phyloP scores from a whole-genome alignment of 768 basidiomycete genomes.

The Pleurotus tuber-regium region DNA sequence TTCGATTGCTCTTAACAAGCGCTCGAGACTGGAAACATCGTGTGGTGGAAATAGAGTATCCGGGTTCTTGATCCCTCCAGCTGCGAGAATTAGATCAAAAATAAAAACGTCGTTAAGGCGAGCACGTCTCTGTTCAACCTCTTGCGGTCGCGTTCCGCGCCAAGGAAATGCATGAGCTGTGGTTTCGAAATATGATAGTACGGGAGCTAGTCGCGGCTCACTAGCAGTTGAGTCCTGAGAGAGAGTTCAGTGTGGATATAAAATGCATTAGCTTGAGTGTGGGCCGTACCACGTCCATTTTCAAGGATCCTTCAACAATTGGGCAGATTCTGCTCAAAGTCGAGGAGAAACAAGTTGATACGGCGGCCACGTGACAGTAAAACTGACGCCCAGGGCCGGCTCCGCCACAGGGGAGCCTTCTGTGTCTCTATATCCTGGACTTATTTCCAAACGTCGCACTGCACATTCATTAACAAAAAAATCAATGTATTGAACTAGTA shows the following conservation, averaged over 20 bases:
- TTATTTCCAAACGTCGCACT: too few relatives aligned
- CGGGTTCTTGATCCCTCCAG: constrained; percentile 59
- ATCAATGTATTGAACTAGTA: too few relatives aligned
- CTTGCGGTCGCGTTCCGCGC: constrained; percentile 46
- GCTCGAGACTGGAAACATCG: constrained; percentile 49
- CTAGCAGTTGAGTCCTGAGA: constrained; percentile 19
- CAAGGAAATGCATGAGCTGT: constrained; percentile 56
- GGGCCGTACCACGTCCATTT: constrained; percentile 8
- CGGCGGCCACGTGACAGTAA: too few relatives aligned
- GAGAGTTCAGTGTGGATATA: too few relatives aligned
- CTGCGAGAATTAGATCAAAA: constrained; percentile 68
- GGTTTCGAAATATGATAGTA: constrained; percentile 50
- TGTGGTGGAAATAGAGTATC: constrained; percentile 69
- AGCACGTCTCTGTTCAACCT: constrained; percentile 63
- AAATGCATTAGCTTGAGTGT: constrained; percentile 10
- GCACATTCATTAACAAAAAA: too few relatives aligned
- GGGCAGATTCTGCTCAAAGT: too few relatives aligned
- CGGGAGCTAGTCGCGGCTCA: constrained; percentile 14
- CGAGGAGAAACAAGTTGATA: too few relatives aligned
- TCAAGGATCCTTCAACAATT: too few relatives aligned
- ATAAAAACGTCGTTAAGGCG: constrained; percentile 62
- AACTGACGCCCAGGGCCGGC: too few relatives aligned
- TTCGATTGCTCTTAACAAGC: constrained; percentile 60
- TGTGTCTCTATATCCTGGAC: too few relatives aligned
- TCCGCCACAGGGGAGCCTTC: too few relatives aligned